These are phyloP conservation scores for Fraxinus latifolia DNA, from an alignment of 305 asterid species.

Conservation along the genomic window DNA sequence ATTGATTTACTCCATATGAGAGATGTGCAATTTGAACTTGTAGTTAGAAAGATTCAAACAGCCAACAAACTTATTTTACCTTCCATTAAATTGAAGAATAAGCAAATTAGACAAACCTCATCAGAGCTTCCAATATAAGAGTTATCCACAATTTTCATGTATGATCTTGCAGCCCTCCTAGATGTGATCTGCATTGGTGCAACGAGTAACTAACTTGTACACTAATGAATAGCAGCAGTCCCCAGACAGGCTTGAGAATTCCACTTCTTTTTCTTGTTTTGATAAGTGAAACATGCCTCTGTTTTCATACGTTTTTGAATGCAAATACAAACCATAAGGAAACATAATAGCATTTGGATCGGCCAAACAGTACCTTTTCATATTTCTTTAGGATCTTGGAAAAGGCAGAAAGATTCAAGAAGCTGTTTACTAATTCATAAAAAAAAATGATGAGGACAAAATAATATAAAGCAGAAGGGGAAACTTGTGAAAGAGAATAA, in stretches of 20 bases:
- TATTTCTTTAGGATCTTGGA: slow-evolving; percentile 84
- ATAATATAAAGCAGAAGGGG: slow-evolving; percentile 20
- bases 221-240: slow-evolving; percentile 8
- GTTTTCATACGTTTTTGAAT: not conserved
- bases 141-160: slow-evolving; percentile 68
- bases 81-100: not conserved
- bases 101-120: slow-evolving; percentile 46
- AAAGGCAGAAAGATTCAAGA: slow-evolving; percentile 65
- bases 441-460: slow-evolving; percentile 1
- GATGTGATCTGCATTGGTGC: slow-evolving; percentile 54
- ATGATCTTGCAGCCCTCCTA: slow-evolving; percentile 61
- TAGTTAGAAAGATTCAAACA: not conserved
- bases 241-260: not conserved
- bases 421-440: slow-evolving; percentile 43
- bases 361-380: slow-evolving; percentile 56
- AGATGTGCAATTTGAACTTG: not conserved
- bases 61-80: not conserved
- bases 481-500: not conserved
- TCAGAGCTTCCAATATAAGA: slow-evolving; percentile 73
- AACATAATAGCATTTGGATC: slow-evolving; percentile 14
- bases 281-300: not conserved
- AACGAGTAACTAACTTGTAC: slow-evolving; percentile 22
- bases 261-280: not conserved
- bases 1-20: not conserved
- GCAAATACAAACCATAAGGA: slow-evolving; percentile 14